Base-by-base conservation (phyloP, 768 basidiomycete genomes). In the Termitomyces sp. region DNA sequence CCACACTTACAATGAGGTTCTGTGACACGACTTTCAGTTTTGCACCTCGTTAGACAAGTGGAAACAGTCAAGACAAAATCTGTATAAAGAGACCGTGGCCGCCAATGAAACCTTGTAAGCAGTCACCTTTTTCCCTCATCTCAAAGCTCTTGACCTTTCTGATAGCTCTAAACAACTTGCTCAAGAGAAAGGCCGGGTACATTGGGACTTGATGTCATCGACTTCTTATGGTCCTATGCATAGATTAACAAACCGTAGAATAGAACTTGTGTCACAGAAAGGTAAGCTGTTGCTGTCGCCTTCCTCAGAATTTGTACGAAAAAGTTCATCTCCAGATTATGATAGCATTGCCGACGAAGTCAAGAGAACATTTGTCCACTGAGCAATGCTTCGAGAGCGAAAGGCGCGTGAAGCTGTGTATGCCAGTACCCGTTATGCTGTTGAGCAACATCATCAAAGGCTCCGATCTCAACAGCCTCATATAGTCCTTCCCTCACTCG, bases 401-500 rank as follows among this genome's bases (percentile, higher is more conserved):
- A 64, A 62, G 44, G 44, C 22, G 2, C 54, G 55, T 5, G 68
- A 68, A 48, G 54, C 55, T 2, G 56, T 68, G 2, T 64, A 66
- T 26, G 53, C 62, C 51, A 55, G 57, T n/a, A 70, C 67, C 40
- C 63, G 74, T 28, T 50, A 61, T 7, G 73, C 72, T 35, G 66
- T 83, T 11, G 71, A 69, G 51, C 66, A 68, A 45, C 68, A 79
- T 51, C 77, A 84, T 54, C 67, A 78, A 44, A 67, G 71, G 44
- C 71, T 86, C 30, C 71, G 74, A 34, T 71, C 73, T 1, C 53
- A 58, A 42, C 66, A 70, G 26, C 56, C 60, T 0, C 56, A 66
- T 15, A 41, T 58, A 7, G 58, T 71, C 8, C 61, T 85, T 8
- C 84, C 83, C 0, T 66, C 75, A 12, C 65, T 83, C 19, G 44